phyloP scores from a whole-genome alignment of 768 basidiomycete genomes.

The Trametes cingulata region DNA sequence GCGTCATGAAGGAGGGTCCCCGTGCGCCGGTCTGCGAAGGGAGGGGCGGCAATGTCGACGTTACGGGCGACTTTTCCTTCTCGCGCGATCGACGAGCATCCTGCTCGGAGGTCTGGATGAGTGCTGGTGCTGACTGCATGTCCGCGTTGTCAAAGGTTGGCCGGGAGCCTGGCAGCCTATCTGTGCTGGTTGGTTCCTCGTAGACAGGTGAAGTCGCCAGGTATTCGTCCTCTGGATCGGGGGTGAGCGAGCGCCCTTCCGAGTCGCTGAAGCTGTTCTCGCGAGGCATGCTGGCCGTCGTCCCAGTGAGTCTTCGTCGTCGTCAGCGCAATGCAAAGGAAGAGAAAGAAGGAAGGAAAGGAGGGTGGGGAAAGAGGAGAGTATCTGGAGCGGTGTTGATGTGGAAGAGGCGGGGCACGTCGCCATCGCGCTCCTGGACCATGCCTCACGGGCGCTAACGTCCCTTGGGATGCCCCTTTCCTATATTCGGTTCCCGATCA shows the following conservation, averaged over 20 bases:
- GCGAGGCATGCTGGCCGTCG: constrained; percentile 48
- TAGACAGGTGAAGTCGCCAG: constrained; percentile 15
- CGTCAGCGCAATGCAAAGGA: background rate
- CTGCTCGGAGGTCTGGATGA: background rate
- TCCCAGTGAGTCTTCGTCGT: background rate
- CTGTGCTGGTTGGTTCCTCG: background rate
- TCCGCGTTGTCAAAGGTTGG: background rate
- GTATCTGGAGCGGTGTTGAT: background rate
- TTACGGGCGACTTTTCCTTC: background rate
- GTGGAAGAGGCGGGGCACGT: background rate
- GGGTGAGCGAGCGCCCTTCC: constrained; percentile 64
- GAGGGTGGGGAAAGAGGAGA: background rate
- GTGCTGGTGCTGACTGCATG: constrained; percentile 13
- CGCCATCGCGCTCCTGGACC: constrained; percentile 7
- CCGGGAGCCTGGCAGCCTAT: background rate
- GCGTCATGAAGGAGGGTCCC: constrained; percentile 28
- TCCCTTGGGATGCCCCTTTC: background rate
- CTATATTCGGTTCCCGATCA: background rate
- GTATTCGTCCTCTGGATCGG: constrained; percentile 54
- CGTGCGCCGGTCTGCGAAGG: constrained; percentile 13
- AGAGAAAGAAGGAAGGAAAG: background rate
- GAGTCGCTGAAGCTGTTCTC: constrained; percentile 70
- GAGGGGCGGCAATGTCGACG: background rate
- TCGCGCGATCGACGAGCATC: background rate
- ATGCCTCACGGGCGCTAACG: background rate